Base-by-base conservation (phyloP, 257 asterid species). In the Solanum corneliomulleri region DNA sequence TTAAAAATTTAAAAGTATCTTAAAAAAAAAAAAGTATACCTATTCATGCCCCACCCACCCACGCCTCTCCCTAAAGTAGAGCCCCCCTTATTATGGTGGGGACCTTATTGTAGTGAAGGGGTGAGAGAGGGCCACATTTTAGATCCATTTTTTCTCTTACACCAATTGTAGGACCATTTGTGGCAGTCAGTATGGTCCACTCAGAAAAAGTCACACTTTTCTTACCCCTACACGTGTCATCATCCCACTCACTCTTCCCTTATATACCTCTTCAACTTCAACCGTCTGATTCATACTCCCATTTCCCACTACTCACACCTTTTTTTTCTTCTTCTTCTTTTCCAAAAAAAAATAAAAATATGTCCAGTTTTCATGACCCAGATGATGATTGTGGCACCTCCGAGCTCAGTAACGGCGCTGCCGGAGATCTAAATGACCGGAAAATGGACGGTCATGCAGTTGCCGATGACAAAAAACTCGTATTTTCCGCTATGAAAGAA, bases 371-470 rank as follows among this genome's bases (percentile, higher is more conserved):
- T 83, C 76, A 64, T 23, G 77, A 83, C 56, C 86, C 52, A 37
- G 86, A 83, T 60, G 86, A 84, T 64, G 77, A 84, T 31, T 64
- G 86, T 84, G 86, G 78, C 8, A 37, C 77, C 4, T 84, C 86
- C 11, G 86, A 84, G 60, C 86, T 84, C 1, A 64, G 86, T 39
- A 84, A 39, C 21, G 33, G 29, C 31, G 52, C 74, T 10, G 56
- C 9, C 4, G 75, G 14, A 0, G 71, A 35, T 33, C 15, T 4
- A 5, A 64, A 41, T 64, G 56, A 35, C n/a, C 47, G 9, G 74
- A 33, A 83, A 60, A 83, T 2, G n/a, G 74, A 83, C 4, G 25
- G 52, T n/a, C 16, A 14, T 15, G 33, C 6, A 23, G 13, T 37
- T 60, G 15, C 47, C 33, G 37, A 39, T 58, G 77, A 64, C 18